These are phyloP conservation scores for Pythium vanterpoolii DNA, from an alignment of 352 stramenopile genomes.

Conservation along the genomic window DNA sequence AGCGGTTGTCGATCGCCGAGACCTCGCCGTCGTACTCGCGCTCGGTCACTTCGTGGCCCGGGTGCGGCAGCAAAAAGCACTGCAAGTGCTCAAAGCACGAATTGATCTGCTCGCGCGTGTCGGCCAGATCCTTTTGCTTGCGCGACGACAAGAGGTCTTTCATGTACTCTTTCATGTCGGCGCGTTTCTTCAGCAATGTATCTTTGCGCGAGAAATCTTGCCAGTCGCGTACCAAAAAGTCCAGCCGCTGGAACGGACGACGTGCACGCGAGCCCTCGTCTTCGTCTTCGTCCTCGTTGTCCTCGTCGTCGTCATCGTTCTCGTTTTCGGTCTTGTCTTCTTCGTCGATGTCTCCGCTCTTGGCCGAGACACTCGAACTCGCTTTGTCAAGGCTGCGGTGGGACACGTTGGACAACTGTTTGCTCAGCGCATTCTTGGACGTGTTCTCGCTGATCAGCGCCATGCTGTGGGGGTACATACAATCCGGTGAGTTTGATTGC, in stretches of 20 bases:
- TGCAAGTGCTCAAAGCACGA: slow-evolving; percentile 95
- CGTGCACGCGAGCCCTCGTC: slow-evolving; percentile 29
- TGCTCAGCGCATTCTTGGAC: slow-evolving; percentile 19
- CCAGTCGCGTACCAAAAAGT: slow-evolving; percentile 99
- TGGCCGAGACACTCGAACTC: slow-evolving; percentile 31
- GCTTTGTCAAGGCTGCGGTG: slow-evolving; percentile 36
- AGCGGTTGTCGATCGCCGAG: slow-evolving; percentile 91
- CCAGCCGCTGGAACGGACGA: slow-evolving; percentile 96
- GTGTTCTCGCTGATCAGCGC: slow-evolving; percentile 46
- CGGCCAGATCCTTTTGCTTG: slow-evolving; percentile 90
- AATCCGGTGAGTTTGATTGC: not conserved
- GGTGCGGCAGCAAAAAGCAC: slow-evolving; percentile 96
- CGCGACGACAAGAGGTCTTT: slow-evolving; percentile 90
- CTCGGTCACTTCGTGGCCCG: slow-evolving; percentile 95
- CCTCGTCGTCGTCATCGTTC: slow-evolving; percentile 16
- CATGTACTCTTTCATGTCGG: slow-evolving; percentile 95
- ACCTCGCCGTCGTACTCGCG: slow-evolving; percentile 96
- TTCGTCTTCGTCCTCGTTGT: slow-evolving; percentile 23
- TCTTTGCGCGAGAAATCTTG: slow-evolving; percentile 94
- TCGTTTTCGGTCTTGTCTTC: slow-evolving; percentile 13
- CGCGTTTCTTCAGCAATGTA: slow-evolving; percentile 85
- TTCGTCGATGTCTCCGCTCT: slow-evolving; percentile 23
- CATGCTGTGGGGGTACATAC: slow-evolving; percentile 41
- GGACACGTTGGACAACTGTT: slow-evolving; percentile 20
- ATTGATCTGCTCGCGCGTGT: slow-evolving; percentile 96